These are phyloP conservation scores for Pichia sp. DNA, from an alignment of 1,139 yeast species.

Conservation along the genomic window DNA sequence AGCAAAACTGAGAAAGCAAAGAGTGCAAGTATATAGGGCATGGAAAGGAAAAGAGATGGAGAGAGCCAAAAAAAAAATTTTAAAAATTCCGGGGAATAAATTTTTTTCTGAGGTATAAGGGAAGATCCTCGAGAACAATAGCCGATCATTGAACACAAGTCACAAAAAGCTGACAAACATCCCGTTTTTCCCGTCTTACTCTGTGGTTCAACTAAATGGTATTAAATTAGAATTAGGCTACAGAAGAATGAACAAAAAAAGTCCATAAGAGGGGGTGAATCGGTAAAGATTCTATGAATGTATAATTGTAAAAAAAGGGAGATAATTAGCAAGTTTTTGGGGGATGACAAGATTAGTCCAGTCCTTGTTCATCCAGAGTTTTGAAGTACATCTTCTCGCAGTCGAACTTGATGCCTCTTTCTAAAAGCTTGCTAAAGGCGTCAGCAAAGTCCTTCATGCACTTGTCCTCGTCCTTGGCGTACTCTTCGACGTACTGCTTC, in stretches of 20 bases:
- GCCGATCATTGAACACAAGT: too few species aligned
- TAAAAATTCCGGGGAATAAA: not conserved
- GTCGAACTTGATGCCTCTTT: constrained; percentile 52
- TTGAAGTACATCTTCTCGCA: constrained; percentile 51
- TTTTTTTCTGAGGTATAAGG: too few species aligned
- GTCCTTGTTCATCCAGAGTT: constrained; percentile 64
- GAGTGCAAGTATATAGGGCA: not conserved
- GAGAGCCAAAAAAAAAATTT: not conserved
- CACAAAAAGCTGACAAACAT: too few species aligned
- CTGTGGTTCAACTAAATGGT: too few species aligned
- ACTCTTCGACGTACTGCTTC: constrained; percentile 47
- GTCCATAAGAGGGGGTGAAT: not conserved
- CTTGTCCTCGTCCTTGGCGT: constrained; percentile 49
- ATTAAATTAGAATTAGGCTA: not conserved
- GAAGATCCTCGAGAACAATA: too few species aligned
- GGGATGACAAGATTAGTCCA: not conserved
- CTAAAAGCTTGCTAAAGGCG: constrained; percentile 53
- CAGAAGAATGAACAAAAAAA: not conserved
- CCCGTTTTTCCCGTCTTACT: too few species aligned
- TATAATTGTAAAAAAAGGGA: not conserved
- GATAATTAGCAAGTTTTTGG: not conserved
- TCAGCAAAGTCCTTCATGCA: constrained; percentile 52
- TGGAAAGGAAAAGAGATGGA: not conserved
- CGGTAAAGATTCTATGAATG: not conserved
- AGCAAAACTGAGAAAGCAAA: not conserved